These are phyloP conservation scores for Neurospora sp. DNA, from an alignment of 495 filamentous ascomycete species.

Conservation along the genomic window DNA sequence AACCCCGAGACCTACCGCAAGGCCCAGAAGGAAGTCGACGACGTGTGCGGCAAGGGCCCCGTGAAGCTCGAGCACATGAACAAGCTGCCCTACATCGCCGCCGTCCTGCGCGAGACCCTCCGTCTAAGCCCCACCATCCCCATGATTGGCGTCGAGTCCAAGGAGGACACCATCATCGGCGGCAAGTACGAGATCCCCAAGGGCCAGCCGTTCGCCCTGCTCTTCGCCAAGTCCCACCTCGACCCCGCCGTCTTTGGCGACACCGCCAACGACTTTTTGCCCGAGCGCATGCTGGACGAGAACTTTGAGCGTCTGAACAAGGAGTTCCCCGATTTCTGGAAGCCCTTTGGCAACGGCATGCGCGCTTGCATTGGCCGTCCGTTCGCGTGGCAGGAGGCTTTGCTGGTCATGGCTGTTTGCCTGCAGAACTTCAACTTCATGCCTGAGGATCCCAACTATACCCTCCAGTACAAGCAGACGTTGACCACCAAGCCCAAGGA, in stretches of 20 bases:
- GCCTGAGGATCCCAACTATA: constrained; percentile 47
- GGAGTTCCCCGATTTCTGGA: constrained; percentile 43
- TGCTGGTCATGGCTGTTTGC: constrained; percentile 44
- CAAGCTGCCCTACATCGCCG: constrained; percentile 42
- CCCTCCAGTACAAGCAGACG: constrained; percentile 58
- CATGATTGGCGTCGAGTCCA: constrained; percentile 33
- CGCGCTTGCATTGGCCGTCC: constrained; percentile 43
- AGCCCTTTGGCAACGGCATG: constrained; percentile 49
- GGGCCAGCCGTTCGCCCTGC: constrained; percentile 38
- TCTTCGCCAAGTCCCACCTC: constrained; percentile 45
- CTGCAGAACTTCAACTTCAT: constrained; percentile 55
- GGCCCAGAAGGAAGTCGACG: constrained; percentile 50
- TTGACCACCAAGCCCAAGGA: constrained; percentile 69
- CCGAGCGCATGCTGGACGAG: constrained; percentile 56
- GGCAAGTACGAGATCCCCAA: constrained; percentile 59
- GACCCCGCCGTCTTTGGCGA: constrained; percentile 45
- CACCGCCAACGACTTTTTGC: constrained; percentile 45
- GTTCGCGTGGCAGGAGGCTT: constrained; percentile 56
- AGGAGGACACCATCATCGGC: constrained; percentile 42
- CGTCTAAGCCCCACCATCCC: constrained; percentile 57
- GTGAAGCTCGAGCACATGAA: constrained; percentile 58
- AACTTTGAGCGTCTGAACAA: constrained; percentile 46
- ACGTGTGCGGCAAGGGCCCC: constrained; percentile 52
- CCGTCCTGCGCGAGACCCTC: constrained; percentile 61
- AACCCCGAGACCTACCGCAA: constrained; percentile 40